Base-by-base conservation (phyloP, 352 stramenopile genomes). In the Aphanomyces invadans region DNA sequence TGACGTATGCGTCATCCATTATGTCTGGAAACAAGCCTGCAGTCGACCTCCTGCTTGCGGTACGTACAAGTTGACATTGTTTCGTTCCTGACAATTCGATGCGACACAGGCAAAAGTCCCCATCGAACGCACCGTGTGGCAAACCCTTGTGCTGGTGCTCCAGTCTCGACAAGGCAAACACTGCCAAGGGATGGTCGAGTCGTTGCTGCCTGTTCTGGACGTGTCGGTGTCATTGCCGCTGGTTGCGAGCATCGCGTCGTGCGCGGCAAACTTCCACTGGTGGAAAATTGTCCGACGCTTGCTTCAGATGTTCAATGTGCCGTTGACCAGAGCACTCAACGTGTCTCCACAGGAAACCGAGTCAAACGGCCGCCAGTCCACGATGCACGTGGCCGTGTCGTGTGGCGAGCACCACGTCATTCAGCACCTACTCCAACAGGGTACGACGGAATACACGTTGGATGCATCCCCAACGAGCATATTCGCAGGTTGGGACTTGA, bases 391-490 rank as follows among this genome's bases (percentile, higher is more conserved):
- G 3, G 60, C 49, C 25, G 60, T 67, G 7, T 4, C n/a, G 31
- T 21, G 25, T 26, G 60, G 60, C 11, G 23, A 67, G 26, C 38
- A 49, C 17, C 48, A 49, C 9, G 46, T 67, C 12, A 25, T 67
- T 12, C 60, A 67, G 32, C 33, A 46, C 9, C 29, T 67, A 1
- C 25, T 67, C 25, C 60, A 67, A 26, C 60, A 67, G 42, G 49
- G 49, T 67, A 67, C 3, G 39, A 25, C 55, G 48, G 29, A 4
- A n/a, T n/a, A n/a, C n/a, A n/a, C n/a, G n/a, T n/a, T n/a, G n/a
- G n/a, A n/a, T n/a, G n/a, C n/a, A n/a, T n/a, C n/a, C n/a, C 42
- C 36, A 21, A 25, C 26, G 10, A 21, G 53, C n/a, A n/a, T 15
- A 44, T n/a, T 3, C 23, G 12, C 10, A 63, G 55, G 55, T 11